Evolutionary conservation across 2,329 filamentous ascomycete species (phyloP).

Genomic region (Thermoascus crustaceus): DNA sequence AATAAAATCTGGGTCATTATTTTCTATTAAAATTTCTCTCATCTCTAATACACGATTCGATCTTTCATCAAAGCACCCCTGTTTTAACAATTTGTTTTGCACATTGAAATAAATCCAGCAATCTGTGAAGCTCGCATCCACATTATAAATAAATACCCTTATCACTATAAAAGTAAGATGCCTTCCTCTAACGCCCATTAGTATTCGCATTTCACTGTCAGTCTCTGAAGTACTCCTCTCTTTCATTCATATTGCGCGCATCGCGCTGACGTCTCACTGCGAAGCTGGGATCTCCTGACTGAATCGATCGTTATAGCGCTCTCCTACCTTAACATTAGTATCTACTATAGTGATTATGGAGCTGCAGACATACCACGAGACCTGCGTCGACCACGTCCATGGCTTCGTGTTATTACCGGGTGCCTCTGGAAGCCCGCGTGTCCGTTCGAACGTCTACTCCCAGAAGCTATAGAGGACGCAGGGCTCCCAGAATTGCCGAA

Average conservation of each 20-base stretch:
- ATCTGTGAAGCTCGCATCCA: too few relatives aligned
- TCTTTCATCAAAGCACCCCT: neutral
- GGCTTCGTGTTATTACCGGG: slow-evolving; percentile 7
- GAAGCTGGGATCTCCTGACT: slow-evolving; percentile 10
- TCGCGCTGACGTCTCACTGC: neutral
- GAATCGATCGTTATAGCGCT: slow-evolving; percentile 25
- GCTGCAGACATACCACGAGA: slow-evolving; percentile 19
- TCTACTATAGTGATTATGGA: neutral
- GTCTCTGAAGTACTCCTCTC: neutral
- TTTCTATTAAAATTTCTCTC: neutral
- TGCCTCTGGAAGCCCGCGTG: slow-evolving; percentile 10
- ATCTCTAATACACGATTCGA: neutral
- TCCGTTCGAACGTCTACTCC: slow-evolving; percentile 14
- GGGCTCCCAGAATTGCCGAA: slow-evolving; percentile 22
- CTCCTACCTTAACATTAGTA: slow-evolving; percentile 17
- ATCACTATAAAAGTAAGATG: too few relatives aligned
- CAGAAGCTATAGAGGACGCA: slow-evolving; percentile 20
- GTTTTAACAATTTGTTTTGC: neutral
- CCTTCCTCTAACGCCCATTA: too few relatives aligned
- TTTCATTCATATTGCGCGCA: neutral
- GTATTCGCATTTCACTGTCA: too few relatives aligned
- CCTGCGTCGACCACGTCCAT: slow-evolving; percentile 14
- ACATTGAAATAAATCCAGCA: too few relatives aligned
- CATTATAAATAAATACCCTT: too few relatives aligned
- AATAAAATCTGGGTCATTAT: slow-evolving; percentile 4